These are phyloP conservation scores for Podospora anserina DNA, from an alignment of 495 filamentous ascomycete species.

Conservation along the genomic window DNA sequence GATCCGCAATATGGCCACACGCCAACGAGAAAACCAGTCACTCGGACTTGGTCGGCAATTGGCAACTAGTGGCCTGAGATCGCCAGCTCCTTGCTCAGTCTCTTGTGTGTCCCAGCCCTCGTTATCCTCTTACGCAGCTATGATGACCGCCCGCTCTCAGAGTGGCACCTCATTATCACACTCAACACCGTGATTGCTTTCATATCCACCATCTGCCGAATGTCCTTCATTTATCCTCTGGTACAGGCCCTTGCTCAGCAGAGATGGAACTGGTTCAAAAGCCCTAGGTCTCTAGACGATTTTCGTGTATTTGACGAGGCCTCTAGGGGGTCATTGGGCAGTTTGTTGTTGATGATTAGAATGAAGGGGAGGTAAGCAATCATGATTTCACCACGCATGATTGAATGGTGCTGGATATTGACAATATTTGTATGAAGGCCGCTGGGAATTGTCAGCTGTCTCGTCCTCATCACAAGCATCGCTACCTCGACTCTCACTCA, in stretches of 20 bases:
- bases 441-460: not conserved
- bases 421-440: not conserved
- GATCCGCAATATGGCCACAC: not conserved
- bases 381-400: not conserved
- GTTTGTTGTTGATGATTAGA: not conserved
- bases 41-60: not conserved
- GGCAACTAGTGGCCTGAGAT: not conserved
- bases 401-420: not conserved
- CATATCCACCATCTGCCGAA: not conserved
- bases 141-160: not conserved
- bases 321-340: not conserved
- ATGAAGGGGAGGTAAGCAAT: not conserved
- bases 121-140: not conserved
- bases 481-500: constrained; percentile 6
- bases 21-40: not conserved
- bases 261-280: constrained; percentile 6
- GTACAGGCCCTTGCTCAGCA: not conserved
- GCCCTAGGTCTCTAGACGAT: not conserved
- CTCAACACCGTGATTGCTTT: constrained; percentile 1
- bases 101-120: not conserved
- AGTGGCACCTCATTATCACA: not conserved
- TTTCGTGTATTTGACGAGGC: not conserved
- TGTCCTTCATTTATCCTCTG: not conserved
- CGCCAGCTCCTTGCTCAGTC: not conserved
- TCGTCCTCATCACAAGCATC: not conserved